Percentiles rank a stretch among this genome's conserved stretches.
Conservation (phyloP, 1,284 basidiomycete species). For the Ustilago lituana region DNA sequence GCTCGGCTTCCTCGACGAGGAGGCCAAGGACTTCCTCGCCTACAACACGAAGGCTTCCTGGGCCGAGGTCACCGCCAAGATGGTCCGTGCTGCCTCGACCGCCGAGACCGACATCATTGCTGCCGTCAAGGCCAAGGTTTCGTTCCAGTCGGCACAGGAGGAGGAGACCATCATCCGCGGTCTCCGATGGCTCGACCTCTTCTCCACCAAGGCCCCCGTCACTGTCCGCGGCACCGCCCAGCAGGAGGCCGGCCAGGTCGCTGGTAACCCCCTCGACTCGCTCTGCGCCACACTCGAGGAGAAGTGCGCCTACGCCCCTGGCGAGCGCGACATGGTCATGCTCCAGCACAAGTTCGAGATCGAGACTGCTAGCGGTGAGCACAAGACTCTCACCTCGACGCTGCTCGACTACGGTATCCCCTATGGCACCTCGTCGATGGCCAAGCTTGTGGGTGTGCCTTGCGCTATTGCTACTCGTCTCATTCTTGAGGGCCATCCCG, state of each 20-base stretch:
- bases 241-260: conserved; percentile 75
- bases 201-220: conserved; percentile 73
- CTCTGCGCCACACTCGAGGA: conserved; percentile 89
- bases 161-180: conserved; percentile 55
- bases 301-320: conserved; percentile 88
- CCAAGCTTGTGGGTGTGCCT: conserved; percentile 88
- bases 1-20: conserved; percentile 85
- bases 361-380: conserved; percentile 69
- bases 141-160: conserved; percentile 57
- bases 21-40: conserved; percentile 77
- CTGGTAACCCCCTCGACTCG: conserved; percentile 88
- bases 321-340: conserved; percentile 95
- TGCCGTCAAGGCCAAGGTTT: conserved; percentile 52
- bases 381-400: conserved; percentile 89
- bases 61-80: conserved; percentile 78
- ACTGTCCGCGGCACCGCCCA: conserved; percentile 60
- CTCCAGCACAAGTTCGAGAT: conserved; percentile 83
- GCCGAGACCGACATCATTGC: conserved; percentile 69
- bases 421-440: conserved; percentile 91
- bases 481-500: conserved; percentile 75
- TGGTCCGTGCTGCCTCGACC: conserved; percentile 77
- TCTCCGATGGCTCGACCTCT: conserved; percentile 90
- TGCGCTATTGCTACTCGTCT: conserved; percentile 85
- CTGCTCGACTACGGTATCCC: conserved; percentile 87
- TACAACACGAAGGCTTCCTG: conserved; percentile 67